Conservation (phyloP, 371 early-diverging fungal genomes). For the Zychaea mexicana region DNA sequence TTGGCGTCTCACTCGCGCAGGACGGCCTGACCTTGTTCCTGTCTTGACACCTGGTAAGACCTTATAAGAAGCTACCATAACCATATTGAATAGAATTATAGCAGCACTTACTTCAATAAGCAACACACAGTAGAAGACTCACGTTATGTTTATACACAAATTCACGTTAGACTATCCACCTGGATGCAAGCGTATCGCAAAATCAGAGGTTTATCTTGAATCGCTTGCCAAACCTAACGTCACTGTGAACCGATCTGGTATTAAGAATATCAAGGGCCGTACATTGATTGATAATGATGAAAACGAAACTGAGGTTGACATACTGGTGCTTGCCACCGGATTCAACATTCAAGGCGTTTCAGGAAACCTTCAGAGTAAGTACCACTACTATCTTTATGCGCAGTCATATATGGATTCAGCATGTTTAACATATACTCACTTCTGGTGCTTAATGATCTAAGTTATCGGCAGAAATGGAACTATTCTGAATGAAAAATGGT, state of each 20-base stretch:
- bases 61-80: no score
- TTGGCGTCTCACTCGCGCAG: slow-evolving; percentile 8
- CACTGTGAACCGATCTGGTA: slow-evolving; percentile 12
- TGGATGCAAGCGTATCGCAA: slow-evolving; percentile 34
- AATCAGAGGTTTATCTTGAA: slow-evolving; percentile 26
- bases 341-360: slow-evolving; percentile 27
- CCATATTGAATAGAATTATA: no score
- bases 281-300: slow-evolving; percentile 25
- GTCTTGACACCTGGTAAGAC: slow-evolving; percentile 14
- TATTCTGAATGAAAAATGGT: slow-evolving; percentile 23
- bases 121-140: no score
- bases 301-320: slow-evolving; percentile 23
- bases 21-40: slow-evolving; percentile 20
- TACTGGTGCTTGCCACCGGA: slow-evolving; percentile 31
- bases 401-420: background rate
- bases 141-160: no score
- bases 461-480: slow-evolving; percentile 23
- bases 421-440: background rate
- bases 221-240: slow-evolving; percentile 22
- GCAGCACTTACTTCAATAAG: no score
- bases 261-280: slow-evolving; percentile 20
- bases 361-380: slow-evolving; percentile 29
- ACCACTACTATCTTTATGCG: background rate
- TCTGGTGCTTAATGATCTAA: background rate
- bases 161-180: slow-evolving; percentile 7